Evolutionary conservation across 2,329 filamentous ascomycete species (phyloP).

Genomic region (Pseudogymnoascus sp.): DNA sequence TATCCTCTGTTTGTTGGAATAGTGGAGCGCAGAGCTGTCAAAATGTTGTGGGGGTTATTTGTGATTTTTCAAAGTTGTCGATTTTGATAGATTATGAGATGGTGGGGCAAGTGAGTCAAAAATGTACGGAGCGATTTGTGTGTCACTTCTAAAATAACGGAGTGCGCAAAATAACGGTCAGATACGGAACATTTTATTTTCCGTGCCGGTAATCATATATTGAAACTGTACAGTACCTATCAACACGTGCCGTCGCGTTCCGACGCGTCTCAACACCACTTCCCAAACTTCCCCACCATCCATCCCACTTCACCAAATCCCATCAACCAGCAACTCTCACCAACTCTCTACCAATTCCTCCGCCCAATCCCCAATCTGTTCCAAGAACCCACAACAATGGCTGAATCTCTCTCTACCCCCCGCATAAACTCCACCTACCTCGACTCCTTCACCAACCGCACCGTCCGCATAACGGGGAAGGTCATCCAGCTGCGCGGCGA

Average conservation of each 20-base stretch:
- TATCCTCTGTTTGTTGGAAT: background rate
- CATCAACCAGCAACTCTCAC: conserved; percentile 8
- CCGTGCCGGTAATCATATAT: background rate
- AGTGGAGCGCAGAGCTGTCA: conserved; percentile 7
- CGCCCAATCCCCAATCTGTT: background rate
- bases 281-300: conserved; percentile 6
- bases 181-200: background rate
- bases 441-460: conserved; percentile 61
- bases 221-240: background rate
- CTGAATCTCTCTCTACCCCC: conserved; percentile 60
- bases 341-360: background rate
- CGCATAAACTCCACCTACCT: conserved; percentile 77
- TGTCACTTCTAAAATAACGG: conserved; percentile 1
- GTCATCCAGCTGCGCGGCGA: conserved; percentile 77
- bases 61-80: conserved; percentile 7
- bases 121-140: conserved; percentile 2
- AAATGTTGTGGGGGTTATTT: conserved; percentile 1
- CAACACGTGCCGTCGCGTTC: conserved; percentile 3
- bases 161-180: background rate
- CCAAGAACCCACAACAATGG: conserved; percentile 44
- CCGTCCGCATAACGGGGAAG: conserved; percentile 78
- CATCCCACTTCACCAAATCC: conserved; percentile 3
- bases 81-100: conserved; percentile 7
- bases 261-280: conserved; percentile 1
- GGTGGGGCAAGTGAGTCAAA: conserved; percentile 8